Evolutionary conservation across 1,284 basidiomycete genomes (phyloP), one percentile per base, ranked within the genome.

Genomic region (Fomitopsis pinicola): DNA sequence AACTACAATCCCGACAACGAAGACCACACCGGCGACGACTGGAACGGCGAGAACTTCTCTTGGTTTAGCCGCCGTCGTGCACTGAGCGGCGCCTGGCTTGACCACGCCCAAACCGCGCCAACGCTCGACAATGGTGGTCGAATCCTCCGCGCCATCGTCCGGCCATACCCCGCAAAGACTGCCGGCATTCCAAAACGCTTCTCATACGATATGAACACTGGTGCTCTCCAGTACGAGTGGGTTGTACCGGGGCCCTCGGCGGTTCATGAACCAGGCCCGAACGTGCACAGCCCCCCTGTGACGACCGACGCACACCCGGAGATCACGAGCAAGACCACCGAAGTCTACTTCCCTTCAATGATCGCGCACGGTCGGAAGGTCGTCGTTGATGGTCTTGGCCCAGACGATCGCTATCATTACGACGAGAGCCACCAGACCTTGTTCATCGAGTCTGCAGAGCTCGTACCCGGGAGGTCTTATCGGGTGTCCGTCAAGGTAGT

Each of bases 11-110:
- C 95, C 0, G 79, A 83, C 58, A 98, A 98, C 74, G 82, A 84
- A 44, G 93, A 97, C 68, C 71, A 76, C 22, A 71, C 77, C 26
- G 97, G 97, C 14, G 96, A 98, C 72, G 81, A 88, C 63, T 98
- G 97, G 97, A 98, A 97, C 71, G 92, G 90, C 52, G 96, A 98
- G 75, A 95, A 95, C 76, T 97, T 97, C 73, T 94, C 93, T 3
- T 97, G 93, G 89, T 97, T 93, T 79, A 91, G 90, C 63, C 77
- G 81, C 48, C 76, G 75, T 54, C 83, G 88, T 8, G 83, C 83
- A 0, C 73, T 84, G 12, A 82, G 83, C 1, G 68, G 77, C 0
- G 81, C 80, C 0, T 71, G 83, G 50, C 74, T 86, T 28, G 78
- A 80, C 65, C 75, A 79, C 67, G 81, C 82, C 12, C 87, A 91